A percentile compares a stretch with the other conserved stretches of the same genome.
Conservation (phyloP, 371 early-diverging fungal species). For the Paraphysoderma sedebokerense region DNA sequence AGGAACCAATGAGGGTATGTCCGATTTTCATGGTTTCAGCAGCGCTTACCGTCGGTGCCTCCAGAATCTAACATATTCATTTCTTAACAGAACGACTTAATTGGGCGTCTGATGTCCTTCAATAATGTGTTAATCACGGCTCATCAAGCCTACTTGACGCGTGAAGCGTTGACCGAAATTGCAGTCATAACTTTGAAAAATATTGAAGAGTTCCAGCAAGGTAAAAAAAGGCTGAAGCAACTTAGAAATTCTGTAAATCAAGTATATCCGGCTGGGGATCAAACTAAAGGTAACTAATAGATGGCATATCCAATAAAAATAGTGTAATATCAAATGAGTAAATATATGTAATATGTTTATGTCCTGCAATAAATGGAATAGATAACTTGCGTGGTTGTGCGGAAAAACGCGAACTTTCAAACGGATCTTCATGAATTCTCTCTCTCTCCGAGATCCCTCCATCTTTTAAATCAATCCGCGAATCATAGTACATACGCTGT, state of each 20-base stretch:
- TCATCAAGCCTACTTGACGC: conserved; percentile 5
- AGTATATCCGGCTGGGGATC: not conserved
- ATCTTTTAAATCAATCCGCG: too few relatives aligned
- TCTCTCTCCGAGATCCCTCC: too few relatives aligned
- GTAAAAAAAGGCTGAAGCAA: not conserved
- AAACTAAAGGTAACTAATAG: too few relatives aligned
- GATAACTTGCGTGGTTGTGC: too few relatives aligned
- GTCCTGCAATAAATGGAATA: too few relatives aligned
- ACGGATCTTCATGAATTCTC: too few relatives aligned
- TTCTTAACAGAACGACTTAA: not conserved
- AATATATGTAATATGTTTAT: too few relatives aligned
- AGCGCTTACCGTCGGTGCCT: not conserved
- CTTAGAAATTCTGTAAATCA: not conserved
- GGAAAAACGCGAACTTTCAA: too few relatives aligned
- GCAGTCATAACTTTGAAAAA: not conserved
- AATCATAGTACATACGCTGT: too few relatives aligned
- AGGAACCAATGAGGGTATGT: too few relatives aligned
- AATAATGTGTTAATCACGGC: conserved; percentile 4
- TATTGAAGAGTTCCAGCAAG: conserved; percentile 1
- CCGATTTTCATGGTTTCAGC: not conserved
- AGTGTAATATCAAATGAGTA: too few relatives aligned
- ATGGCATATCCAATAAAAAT: too few relatives aligned
- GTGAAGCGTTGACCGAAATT: conserved; percentile 4
- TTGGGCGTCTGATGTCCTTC: conserved; percentile 1
- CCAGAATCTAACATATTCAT: not conserved